Evolutionary conservation across 83 land plant genomes (phyloP).

Genomic region (Diphasiastrum complanatum): DNA sequence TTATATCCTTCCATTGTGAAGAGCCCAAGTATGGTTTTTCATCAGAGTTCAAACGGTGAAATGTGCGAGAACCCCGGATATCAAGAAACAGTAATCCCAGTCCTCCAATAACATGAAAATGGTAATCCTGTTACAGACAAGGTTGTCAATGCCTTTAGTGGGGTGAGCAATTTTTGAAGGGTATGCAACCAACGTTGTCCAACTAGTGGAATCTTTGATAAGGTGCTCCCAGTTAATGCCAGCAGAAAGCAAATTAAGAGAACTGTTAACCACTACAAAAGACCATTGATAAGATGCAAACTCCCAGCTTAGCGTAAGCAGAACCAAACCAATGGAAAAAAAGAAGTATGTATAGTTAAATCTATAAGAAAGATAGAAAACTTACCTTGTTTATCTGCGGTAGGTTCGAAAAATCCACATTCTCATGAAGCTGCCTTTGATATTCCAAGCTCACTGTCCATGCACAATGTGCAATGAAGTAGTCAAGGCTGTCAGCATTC

Average conservation of each 20-base stretch:
- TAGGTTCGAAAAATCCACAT: constrained; percentile 34
- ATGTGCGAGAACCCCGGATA: constrained; percentile 47
- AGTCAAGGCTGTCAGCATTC: constrained; percentile 21
- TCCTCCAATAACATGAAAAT: constrained; percentile 42
- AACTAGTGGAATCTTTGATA: not conserved
- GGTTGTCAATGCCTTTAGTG: not conserved
- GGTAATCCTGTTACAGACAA: constrained; percentile 34
- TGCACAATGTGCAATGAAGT: constrained; percentile 44
- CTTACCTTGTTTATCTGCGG: constrained; percentile 32
- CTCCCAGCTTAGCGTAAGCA: not conserved
- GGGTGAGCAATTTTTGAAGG: constrained; percentile 5
- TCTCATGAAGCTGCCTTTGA: constrained; percentile 41
- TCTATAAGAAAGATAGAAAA: not conserved
- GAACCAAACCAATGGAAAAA: not conserved
- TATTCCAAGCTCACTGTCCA: constrained; percentile 45
- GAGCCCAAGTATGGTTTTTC: constrained; percentile 33
- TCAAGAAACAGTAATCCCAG: constrained; percentile 47
- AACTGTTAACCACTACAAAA: no score
- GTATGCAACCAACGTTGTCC: not conserved
- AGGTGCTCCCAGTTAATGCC: no score
- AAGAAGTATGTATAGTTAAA: not conserved
- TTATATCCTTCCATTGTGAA: constrained; percentile 39
- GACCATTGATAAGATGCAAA: not conserved
- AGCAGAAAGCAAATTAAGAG: no score
- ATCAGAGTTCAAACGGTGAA: constrained; percentile 38